These are phyloP conservation scores for Xerocomus minutiporus DNA, from an alignment of 1,284 basidiomycete genomes.

Conservation along the genomic window DNA sequence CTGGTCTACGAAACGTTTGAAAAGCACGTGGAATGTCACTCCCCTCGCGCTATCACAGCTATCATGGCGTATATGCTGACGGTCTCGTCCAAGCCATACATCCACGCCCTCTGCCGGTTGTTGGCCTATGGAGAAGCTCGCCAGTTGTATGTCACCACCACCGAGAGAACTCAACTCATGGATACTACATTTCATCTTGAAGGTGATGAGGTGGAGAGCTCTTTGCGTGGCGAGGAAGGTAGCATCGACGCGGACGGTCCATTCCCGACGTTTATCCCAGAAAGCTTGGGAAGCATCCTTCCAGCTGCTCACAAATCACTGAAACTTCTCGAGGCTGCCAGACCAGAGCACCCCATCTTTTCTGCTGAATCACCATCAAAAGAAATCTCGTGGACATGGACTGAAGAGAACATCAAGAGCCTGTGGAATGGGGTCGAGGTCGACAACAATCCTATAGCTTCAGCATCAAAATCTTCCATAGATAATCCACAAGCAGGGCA, in stretches of 20 bases:
- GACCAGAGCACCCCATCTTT: constrained; percentile 56
- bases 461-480: not conserved
- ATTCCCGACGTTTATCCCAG: constrained; percentile 60
- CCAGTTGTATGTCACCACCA: constrained; percentile 20
- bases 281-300: constrained; percentile 45
- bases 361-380: constrained; percentile 24
- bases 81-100: constrained; percentile 55
- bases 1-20: constrained; percentile 50
- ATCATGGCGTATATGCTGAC: constrained; percentile 62
- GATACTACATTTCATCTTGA: constrained; percentile 33
- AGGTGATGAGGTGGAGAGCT: constrained; percentile 35
- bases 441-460: not conserved
- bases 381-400: constrained; percentile 66
- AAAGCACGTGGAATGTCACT: constrained; percentile 47
- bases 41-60: constrained; percentile 43
- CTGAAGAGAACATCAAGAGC: constrained; percentile 43
- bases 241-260: constrained; percentile 34
- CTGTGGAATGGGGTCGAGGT: constrained; percentile 33
- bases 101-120: constrained; percentile 48
- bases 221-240: constrained; percentile 38
- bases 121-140: constrained; percentile 50
- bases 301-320: constrained; percentile 64
- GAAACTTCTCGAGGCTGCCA: constrained; percentile 54
- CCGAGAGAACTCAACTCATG: constrained; percentile 16
- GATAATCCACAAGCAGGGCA: constrained; percentile 1